Evolutionary conservation across 2,329 filamentous ascomycete species (phyloP), one percentile per base, ranked within the genome.

Genomic region (Pestalotiopsis sp.): DNA sequence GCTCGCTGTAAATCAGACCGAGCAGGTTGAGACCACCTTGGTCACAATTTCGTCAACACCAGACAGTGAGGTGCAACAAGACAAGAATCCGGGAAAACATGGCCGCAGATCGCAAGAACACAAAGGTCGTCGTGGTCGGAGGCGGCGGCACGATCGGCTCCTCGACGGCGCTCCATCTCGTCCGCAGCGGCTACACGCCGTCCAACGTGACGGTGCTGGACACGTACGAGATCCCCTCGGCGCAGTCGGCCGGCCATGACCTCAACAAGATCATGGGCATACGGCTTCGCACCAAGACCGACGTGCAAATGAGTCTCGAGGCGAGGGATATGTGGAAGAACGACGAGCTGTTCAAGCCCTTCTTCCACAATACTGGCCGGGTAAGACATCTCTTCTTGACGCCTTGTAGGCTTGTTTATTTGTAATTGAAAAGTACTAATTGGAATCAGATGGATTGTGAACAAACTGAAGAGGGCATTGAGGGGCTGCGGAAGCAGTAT

Each of bases 211-310:
- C 81, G 1, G 81, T 84, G 10, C 78, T 84, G 3, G 82, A 85
- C 68, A 77, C 78, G 2, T 84, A 81, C 70, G 76, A 79, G 2
- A 80, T 83, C n/a, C 82, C 82, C 0, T 84, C 82, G 0, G 74
- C 80, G 0, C 81, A 83, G 63, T 83, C 82, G 0, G 82, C 82
- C 1, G 82, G 82, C 3, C 77, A 82, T 66, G 82, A 84, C 57
- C 73, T 84, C 13, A 84, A 84, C 72, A 84, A 84, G 73, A 82
- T 84, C 68, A 81, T 83, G 77, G 79, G 77, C 17, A 73, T 82
- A 20, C 78, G 78, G 2, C 57, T 78, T 40, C 74, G 75, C 17
- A 78, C 76, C 52, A 72, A 74, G 44, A 72, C 72, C 39, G 76
- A 78, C 66, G 30, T 77, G 7, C 76, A 75, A 66, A 74, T 80